These are phyloP conservation scores for Poronia punctata DNA, from an alignment of 495 filamentous ascomycete species.

Conservation along the genomic window DNA sequence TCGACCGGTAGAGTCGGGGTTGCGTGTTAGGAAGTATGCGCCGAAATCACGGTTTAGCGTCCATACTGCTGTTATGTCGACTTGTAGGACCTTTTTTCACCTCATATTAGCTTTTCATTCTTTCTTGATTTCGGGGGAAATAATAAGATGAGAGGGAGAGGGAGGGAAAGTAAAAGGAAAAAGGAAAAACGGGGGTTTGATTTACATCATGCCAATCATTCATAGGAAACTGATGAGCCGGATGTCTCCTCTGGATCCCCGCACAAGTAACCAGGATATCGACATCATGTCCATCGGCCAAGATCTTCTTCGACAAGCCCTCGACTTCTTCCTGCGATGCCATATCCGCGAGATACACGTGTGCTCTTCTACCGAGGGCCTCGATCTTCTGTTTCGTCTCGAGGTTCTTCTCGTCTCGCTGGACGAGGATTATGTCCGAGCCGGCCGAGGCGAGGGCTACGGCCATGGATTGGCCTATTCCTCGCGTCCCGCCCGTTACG, in stretches of 20 bases:
- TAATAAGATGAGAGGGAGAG: background rate
- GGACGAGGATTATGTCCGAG: conserved; percentile 11
- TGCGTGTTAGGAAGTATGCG: conserved; percentile 8
- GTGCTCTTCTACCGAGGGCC: conserved; percentile 7
- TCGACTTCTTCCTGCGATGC: conserved; percentile 14
- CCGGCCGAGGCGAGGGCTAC: conserved; percentile 36
- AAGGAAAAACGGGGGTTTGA: background rate
- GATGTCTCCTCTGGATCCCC: conserved; percentile 10
- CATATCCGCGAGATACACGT: conserved; percentile 11
- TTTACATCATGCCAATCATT: conserved; percentile 12
- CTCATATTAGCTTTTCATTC: too few species aligned
- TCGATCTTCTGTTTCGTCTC: conserved; percentile 12
- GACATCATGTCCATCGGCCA: conserved; percentile 21
- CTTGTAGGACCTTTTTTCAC: conserved; percentile 15
- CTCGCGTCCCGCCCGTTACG: conserved; percentile 61
- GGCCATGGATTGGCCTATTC: conserved; percentile 58
- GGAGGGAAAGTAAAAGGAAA: background rate
- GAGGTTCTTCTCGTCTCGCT: conserved; percentile 7
- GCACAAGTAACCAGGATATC: conserved; percentile 13
- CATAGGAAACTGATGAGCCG: conserved; percentile 11
- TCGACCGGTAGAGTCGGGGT: conserved; percentile 6
- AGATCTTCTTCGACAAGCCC: conserved; percentile 22
- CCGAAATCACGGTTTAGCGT: conserved; percentile 13
- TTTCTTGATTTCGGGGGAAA: too few species aligned
- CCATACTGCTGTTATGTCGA: conserved; percentile 9